A percentile compares a stretch with the other conserved stretches of the same genome.
Evolutionary conservation across 805 yeast genomes (phyloP).

Genomic region (Schwanniomyces yamadae): DNA sequence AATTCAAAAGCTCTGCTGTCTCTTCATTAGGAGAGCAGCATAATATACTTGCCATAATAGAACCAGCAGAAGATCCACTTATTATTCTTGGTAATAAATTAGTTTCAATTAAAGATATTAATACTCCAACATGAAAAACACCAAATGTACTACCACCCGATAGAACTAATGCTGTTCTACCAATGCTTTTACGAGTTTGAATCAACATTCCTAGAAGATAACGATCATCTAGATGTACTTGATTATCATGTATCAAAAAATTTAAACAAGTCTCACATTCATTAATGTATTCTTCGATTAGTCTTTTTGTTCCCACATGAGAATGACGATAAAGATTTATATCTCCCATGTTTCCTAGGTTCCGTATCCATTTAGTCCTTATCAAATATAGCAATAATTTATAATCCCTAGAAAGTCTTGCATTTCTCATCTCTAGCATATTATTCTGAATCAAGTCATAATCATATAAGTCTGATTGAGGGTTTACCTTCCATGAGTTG

Average conservation of each 20-base stretch:
- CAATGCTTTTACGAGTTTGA: slow-evolving; percentile 88
- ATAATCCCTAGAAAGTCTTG: slow-evolving; percentile 59
- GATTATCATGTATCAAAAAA: slow-evolving; percentile 36
- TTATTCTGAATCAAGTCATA: slow-evolving; percentile 54
- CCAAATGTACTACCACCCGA: slow-evolving; percentile 98
- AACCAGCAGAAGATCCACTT: slow-evolving; percentile 95
- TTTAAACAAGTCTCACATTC: slow-evolving; percentile 63
- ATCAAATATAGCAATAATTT: slow-evolving; percentile 66
- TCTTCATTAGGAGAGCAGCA: slow-evolving; percentile 81
- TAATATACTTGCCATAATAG: slow-evolving; percentile 85
- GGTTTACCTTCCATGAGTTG: slow-evolving; percentile 68
- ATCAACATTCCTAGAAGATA: slow-evolving; percentile 74
- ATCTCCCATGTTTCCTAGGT: slow-evolving; percentile 85
- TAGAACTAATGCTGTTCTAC: slow-evolving; percentile 90
- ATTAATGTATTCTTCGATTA: slow-evolving; percentile 77
- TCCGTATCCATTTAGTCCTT: slow-evolving; percentile 81
- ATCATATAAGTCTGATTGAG: slow-evolving; percentile 71
- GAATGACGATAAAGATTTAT: slow-evolving; percentile 73
- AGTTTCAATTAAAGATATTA: slow-evolving; percentile 72
- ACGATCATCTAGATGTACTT: slow-evolving; percentile 56
- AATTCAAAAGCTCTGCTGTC: slow-evolving; percentile 52
- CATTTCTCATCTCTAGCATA: slow-evolving; percentile 55
- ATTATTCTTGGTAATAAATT: slow-evolving; percentile 81
- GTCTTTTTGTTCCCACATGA: slow-evolving; percentile 77
- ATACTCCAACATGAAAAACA: slow-evolving; percentile 86